Evolutionary conservation across 208 protist species (phyloP).

Genomic region (Acanthamoeba sp.): DNA sequence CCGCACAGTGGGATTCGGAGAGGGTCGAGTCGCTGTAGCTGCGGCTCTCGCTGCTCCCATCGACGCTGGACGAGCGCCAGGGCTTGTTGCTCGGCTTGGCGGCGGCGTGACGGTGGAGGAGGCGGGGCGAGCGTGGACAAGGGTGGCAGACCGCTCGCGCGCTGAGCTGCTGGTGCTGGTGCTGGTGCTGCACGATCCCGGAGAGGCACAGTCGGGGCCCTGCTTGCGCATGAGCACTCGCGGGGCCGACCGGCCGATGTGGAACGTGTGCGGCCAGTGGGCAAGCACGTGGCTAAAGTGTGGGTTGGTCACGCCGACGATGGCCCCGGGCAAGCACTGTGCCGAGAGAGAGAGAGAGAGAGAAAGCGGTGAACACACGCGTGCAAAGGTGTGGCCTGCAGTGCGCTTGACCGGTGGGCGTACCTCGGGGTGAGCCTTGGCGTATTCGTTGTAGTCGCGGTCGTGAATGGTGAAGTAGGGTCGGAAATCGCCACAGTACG

Average conservation of each 20-base stretch:
- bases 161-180: no score
- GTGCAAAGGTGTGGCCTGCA: neutral
- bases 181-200: no score
- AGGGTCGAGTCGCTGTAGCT: conserved; percentile 40
- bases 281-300: conserved; percentile 53
- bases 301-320: conserved; percentile 45
- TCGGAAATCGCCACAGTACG: conserved; percentile 45
- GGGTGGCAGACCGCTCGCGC: no score
- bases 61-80: neutral
- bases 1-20: neutral
- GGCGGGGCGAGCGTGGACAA: no score
- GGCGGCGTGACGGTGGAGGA: no score
- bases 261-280: conserved; percentile 25
- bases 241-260: neutral
- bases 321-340: conserved; percentile 45
- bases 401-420: no score
- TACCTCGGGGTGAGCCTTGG: conserved; percentile 55
- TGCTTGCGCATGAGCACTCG: conserved; percentile 29
- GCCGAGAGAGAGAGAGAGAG: neutral
- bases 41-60: neutral
- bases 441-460: conserved; percentile 53
- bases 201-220: neutral
- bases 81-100: neutral
- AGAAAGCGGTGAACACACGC: neutral
- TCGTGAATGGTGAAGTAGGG: conserved; percentile 69